Percentiles rank a stretch among this genome's conserved stretches.
These are phyloP conservation scores for Eucalyptus polybractea DNA, from an alignment of 345 rosid species.

Conservation along the genomic window DNA sequence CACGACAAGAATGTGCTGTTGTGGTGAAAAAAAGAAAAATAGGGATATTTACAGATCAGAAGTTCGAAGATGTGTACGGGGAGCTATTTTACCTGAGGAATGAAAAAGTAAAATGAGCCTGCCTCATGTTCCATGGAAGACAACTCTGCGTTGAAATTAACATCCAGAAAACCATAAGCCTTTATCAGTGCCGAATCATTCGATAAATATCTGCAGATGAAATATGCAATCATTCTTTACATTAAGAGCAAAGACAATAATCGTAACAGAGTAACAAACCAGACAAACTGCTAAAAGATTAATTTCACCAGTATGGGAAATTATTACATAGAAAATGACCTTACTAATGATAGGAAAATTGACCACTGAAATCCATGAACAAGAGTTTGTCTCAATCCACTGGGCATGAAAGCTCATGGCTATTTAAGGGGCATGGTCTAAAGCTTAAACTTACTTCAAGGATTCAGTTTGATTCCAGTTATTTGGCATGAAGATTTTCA, in stretches of 20 bases:
- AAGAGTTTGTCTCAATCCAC: neutral
- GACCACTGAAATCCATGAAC: neutral
- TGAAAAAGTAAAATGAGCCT: slow-evolving; percentile 59
- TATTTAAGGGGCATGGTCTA: neutral
- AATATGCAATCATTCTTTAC: slow-evolving; percentile 15
- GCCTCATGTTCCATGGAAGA: slow-evolving; percentile 40
- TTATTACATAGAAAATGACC: neutral
- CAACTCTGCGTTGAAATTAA: slow-evolving; percentile 17
- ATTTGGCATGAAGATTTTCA: neutral
- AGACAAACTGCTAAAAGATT: neutral
- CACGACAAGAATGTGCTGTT: neutral
- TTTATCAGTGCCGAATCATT: slow-evolving; percentile 43
- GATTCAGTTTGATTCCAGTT: neutral
- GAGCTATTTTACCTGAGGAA: slow-evolving; percentile 63
- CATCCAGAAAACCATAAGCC: slow-evolving; percentile 70
- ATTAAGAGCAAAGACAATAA: neutral
- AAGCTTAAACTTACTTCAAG: neutral
- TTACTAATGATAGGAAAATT: neutral
- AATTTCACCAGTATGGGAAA: neutral
- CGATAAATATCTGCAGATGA: slow-evolving; percentile 62
- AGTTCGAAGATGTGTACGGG: neutral
- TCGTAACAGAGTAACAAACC: neutral
- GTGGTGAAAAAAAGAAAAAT: neutral
- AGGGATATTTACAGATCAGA: neutral
- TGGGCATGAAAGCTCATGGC: neutral